These are phyloP conservation scores for Spathaspora girioi DNA, from an alignment of 805 yeast species.

Conservation along the genomic window DNA sequence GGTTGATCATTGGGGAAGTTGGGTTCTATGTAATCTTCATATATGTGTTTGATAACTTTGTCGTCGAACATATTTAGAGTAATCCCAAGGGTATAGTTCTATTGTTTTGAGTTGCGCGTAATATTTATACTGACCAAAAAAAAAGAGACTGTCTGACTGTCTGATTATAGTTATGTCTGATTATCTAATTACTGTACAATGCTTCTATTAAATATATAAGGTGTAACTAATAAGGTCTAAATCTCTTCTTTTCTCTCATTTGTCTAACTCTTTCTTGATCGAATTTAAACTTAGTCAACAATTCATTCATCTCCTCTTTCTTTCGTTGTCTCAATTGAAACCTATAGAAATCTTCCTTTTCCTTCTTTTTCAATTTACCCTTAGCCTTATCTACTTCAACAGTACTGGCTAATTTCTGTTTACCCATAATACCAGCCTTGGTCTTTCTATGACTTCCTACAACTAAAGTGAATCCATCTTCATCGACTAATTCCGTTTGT, in stretches of 20 bases:
- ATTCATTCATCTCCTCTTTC: slow-evolving; percentile 87
- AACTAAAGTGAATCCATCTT: slow-evolving; percentile 90
- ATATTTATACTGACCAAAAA: neutral
- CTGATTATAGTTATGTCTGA: neutral
- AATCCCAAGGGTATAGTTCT: neutral
- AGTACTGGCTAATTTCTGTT: slow-evolving; percentile 39
- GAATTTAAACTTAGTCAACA: slow-evolving; percentile 76
- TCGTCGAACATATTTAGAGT: neutral
- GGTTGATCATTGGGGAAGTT: slow-evolving; percentile 9
- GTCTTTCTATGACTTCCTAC: slow-evolving; percentile 85
- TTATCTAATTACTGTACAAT: slow-evolving; percentile 1
- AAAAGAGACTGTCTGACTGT: neutral
- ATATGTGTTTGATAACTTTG: neutral
- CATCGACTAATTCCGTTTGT: slow-evolving; percentile 70
- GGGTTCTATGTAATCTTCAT: neutral
- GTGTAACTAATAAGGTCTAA: slow-evolving; percentile 73
- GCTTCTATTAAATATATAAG: slow-evolving; percentile 1
- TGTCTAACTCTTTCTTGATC: slow-evolving; percentile 83
- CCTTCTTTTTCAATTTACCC: slow-evolving; percentile 62
- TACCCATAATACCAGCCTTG: slow-evolving; percentile 64
- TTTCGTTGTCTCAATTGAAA: slow-evolving; percentile 94
- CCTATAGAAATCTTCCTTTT: slow-evolving; percentile 88
- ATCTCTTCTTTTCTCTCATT: slow-evolving; percentile 77
- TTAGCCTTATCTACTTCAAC: slow-evolving; percentile 34
- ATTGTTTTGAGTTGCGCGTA: neutral